A percentile compares a stretch with the other conserved stretches of the same genome.
phyloP scores from a whole-genome alignment of 352 stramenopile species.

The Pythium apleroticum region DNA sequence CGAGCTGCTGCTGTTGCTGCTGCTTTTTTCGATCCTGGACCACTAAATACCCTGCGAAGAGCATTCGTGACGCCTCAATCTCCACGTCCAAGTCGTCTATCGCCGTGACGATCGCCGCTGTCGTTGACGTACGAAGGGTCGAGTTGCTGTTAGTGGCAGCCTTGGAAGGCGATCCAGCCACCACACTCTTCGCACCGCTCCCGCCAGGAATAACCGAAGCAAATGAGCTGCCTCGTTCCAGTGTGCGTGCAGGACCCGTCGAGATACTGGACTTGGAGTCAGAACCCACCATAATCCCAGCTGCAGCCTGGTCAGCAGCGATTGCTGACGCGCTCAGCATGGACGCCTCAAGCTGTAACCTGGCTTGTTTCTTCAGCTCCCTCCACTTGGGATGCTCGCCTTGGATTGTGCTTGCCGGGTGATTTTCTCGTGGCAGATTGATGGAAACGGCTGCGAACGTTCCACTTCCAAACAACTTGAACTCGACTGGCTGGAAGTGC shows the following conservation, averaged over 20 bases:
- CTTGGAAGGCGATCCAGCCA: constrained; percentile 19
- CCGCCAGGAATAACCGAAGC: constrained; percentile 17
- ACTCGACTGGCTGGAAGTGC: constrained; percentile 92
- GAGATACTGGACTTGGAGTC: constrained; percentile 66
- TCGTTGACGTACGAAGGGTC: constrained; percentile 20
- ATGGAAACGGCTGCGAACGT: constrained; percentile 91
- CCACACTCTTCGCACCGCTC: constrained; percentile 13
- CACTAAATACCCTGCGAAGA: constrained; percentile 86
- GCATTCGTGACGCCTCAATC: constrained; percentile 79
- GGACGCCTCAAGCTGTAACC: constrained; percentile 39
- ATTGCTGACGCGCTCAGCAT: constrained; percentile 29
- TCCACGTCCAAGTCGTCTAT: constrained; percentile 81
- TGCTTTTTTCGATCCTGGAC: constrained; percentile 45
- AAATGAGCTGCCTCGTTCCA: constrained; percentile 38
- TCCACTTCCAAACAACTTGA: constrained; percentile 86
- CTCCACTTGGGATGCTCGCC: constrained; percentile 69
- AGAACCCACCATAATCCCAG: constrained; percentile 18
- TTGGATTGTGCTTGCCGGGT: constrained; percentile 51
- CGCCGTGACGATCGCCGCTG: background rate
- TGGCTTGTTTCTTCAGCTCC: constrained; percentile 65
- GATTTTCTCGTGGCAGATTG: constrained; percentile 83
- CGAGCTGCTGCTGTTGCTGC: constrained; percentile 12
- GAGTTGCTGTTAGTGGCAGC: constrained; percentile 17
- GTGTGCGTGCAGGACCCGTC: constrained; percentile 29
- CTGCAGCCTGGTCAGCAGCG: constrained; percentile 21